Base-by-base conservation (phyloP, 2,329 filamentous ascomycete genomes). In the Fusarium dlaminii region DNA sequence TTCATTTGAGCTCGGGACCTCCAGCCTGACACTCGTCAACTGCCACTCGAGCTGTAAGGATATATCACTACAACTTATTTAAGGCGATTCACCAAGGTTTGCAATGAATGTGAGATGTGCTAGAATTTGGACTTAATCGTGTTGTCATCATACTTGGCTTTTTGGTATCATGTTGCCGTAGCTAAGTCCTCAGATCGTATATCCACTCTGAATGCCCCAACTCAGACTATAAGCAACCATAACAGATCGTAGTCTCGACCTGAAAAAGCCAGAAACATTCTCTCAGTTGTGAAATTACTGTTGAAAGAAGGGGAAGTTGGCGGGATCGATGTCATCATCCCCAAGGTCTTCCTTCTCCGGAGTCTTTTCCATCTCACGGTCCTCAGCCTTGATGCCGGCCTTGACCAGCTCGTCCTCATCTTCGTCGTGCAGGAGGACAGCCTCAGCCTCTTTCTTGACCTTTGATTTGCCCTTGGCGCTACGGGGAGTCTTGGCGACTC, bases 401-500 rank as follows among this genome's bases (percentile, higher is more conserved):
- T 64, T 67, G 10, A 59, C 34, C 18, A 75, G 34, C 10, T 75
- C 74, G 6, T 77, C 72, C 9, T 74, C 76, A 2, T 72, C 70
- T 6, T 73, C 66, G 4, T 72, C 66, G 20, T n/a, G 30, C 37
- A 66, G 36, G 32, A 46, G 5, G 37, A 59, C 60, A 4, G 68
- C 52, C 12, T 74, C 27, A 8, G 76, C 65, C 22, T 81, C 76
- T 63, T 77, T 75, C 72, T 77, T 78, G 48, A 72, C 62, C 59
- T 70, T 70, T 6, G 62, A 63, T 51, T 74, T 78, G 20, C 59
- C 67, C 58, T 77, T 79, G 45, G 14, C 58, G 43, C 68, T 58
- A 17, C 79, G 79, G n/a, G 77, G 56, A 6, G 76, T 82, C 79
- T 83, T 83, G 56, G 65, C 61, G 30, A 83, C 78, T 71, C 79